These are phyloP conservation scores for Malassezia obtusa DNA, from an alignment of 1,284 basidiomycete genomes.

Conservation along the genomic window DNA sequence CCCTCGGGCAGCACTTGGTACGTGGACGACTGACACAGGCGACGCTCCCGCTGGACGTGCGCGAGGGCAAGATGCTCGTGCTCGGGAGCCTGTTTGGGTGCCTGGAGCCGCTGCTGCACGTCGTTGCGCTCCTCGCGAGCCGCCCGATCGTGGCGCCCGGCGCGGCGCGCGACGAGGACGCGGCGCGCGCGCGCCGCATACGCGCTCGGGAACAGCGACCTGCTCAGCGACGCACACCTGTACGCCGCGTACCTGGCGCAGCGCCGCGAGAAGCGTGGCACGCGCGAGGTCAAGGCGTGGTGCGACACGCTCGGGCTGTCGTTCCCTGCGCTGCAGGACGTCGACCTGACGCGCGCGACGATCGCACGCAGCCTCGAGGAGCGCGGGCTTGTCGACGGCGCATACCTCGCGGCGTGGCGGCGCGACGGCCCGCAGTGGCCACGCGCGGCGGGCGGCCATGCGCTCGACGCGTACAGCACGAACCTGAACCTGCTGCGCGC, in stretches of 20 bases:
- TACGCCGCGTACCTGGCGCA: conserved; percentile 61
- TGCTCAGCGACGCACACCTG: conserved; percentile 70
- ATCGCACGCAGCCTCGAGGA: conserved; percentile 64
- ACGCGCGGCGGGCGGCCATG: conserved; percentile 45
- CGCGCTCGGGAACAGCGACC: conserved; percentile 65
- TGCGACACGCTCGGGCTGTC: conserved; percentile 86
- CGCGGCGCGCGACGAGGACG: conserved; percentile 58
- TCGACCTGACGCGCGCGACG: conserved; percentile 67
- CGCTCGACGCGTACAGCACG: conserved; percentile 24
- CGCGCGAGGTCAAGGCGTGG: conserved; percentile 56
- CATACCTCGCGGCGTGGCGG: conserved; percentile 21
- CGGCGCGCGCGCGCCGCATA: conserved; percentile 50
- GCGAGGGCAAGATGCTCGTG: conserved; percentile 65
- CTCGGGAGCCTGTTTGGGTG: conserved; percentile 43
- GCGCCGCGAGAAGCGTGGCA: conserved; percentile 53
- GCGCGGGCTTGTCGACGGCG: conserved; percentile 59
- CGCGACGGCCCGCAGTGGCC: conserved; percentile 17
- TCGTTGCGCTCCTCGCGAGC: conserved; percentile 65
- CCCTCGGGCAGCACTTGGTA: conserved; percentile 67
- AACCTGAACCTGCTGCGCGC: conserved; percentile 29
- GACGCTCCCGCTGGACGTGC: conserved; percentile 75
- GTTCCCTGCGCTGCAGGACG: conserved; percentile 63
- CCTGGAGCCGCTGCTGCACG: conserved; percentile 39
- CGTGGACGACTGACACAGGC: conserved; percentile 44
- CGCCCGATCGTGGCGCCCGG: conserved; percentile 45